Percentiles rank a stretch among this genome's conserved stretches.
phyloP scores from a whole-genome alignment of 208 protist genomes.

The Porcisia hertigi region DNA sequence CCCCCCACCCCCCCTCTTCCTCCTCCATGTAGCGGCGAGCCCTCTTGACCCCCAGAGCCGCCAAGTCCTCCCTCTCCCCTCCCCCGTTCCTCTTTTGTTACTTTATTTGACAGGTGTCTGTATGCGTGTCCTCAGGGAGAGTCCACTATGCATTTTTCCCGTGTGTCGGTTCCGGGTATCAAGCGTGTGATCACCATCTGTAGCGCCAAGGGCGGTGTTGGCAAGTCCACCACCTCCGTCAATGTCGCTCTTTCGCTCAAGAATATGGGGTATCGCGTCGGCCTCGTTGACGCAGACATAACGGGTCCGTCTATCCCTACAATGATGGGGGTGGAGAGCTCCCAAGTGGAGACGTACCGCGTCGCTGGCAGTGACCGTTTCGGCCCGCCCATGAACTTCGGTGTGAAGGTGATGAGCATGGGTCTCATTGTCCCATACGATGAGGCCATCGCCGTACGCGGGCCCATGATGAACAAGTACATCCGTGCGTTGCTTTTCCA shows the following conservation, averaged over 20 bases:
- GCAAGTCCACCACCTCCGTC: conserved; percentile 91
- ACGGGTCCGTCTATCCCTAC: conserved; percentile 89
- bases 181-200: conserved; percentile 86
- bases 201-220: conserved; percentile 94
- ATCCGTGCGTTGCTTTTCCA: conserved; percentile 89
- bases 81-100: not conserved
- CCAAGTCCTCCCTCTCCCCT: no score
- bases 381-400: conserved; percentile 88
- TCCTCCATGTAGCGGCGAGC: not conserved
- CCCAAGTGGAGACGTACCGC: conserved; percentile 87
- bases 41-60: not conserved
- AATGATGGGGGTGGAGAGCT: conserved; percentile 84
- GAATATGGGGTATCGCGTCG: conserved; percentile 75
- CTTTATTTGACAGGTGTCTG: not conserved
- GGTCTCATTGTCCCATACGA: conserved; percentile 88
- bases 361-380: conserved; percentile 84
- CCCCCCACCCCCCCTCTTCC: not conserved
- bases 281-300: conserved; percentile 92
- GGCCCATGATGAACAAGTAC: conserved; percentile 92
- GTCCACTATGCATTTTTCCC: conserved; percentile 58
- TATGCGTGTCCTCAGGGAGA: not conserved
- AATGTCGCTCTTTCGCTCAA: conserved; percentile 90
- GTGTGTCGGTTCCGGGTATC: conserved; percentile 76
- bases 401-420: conserved; percentile 93
- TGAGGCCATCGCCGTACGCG: conserved; percentile 90